Base-by-base conservation (phyloP, 352 stramenopile species). In the Synura sp. region DNA sequence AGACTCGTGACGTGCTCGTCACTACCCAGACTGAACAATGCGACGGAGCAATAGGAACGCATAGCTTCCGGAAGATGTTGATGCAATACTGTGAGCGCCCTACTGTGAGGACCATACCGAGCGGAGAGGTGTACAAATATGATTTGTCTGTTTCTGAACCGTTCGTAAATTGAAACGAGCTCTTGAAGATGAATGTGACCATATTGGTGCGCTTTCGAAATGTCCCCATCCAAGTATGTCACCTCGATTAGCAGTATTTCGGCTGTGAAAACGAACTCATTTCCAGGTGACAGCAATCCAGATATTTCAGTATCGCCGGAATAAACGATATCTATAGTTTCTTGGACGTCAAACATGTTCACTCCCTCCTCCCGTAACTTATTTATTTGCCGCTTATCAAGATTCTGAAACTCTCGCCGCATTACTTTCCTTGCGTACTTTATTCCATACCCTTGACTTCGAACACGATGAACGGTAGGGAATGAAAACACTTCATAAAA, bases 121-220 rank as follows among this genome's bases (percentile, higher is more conserved):
- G 35, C 22, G 3, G 67, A 76, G 9, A 76, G 27, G 31, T 76
- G 67, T 33, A 76, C 67, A 59, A 76, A 76, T n/a, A 76, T 38
- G n/a, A 76, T 38, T 22, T 5, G 17, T 55, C 33, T 19, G 38
- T 76, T 55, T 33, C 41, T 15, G 38, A 76, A 76, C 14, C 33
- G 7, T 25, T 55, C 7, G 25, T 5, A 33, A 59, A 59, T 17
- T 33, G 55, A 1, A 15, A 76, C 27, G 27, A 76, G 25, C 35
- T 76, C 67, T 25, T 76, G 9, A 34, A 76, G 9, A 38, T 76
- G 67, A 25, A 76, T 27, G 31, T 76, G 67, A 14, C 7, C 14
- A 4, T 31, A 38, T 38, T 76, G 2, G 14, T 27, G 1, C 9
- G 67, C 67, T 27, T 76, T 76, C 7, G 33, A 19, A 35, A 3